These are phyloP conservation scores for Cardamine chenopodiifolia DNA, from an alignment of 345 rosid genomes.

Conservation along the genomic window DNA sequence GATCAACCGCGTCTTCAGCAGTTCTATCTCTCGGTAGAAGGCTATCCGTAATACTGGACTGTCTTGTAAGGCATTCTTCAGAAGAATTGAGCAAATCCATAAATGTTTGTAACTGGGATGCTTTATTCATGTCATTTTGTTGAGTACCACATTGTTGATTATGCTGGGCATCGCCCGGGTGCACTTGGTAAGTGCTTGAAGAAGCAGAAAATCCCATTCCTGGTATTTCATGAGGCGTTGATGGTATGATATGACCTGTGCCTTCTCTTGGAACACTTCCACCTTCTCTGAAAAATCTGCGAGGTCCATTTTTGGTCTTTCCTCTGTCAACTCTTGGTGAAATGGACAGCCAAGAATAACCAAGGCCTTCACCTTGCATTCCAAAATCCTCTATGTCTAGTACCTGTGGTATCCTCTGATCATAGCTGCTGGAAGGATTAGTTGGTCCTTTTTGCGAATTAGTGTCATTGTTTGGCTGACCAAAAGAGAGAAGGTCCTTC, in stretches of 20 bases:
- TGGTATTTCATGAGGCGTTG: slow-evolving; percentile 37
- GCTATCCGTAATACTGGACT: slow-evolving; percentile 35
- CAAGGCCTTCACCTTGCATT: slow-evolving; percentile 49
- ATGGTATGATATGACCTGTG: slow-evolving; percentile 32
- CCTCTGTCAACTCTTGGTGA: slow-evolving; percentile 43
- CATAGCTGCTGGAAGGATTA: slow-evolving; percentile 42
- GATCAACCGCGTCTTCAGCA: slow-evolving; percentile 41
- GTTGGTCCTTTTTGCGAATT: slow-evolving; percentile 32
- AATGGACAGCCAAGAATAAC: slow-evolving; percentile 51
- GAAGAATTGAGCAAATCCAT: slow-evolving; percentile 37
- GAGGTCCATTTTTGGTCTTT: slow-evolving; percentile 38
- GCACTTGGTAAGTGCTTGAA: slow-evolving; percentile 36
- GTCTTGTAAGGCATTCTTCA: slow-evolving; percentile 39
- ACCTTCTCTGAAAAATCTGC: slow-evolving; percentile 36
- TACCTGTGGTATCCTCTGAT: slow-evolving; percentile 34
- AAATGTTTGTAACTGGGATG: slow-evolving; percentile 36
- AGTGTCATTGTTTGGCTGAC: slow-evolving; percentile 41
- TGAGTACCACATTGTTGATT: slow-evolving; percentile 39
- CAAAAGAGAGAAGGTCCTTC: slow-evolving; percentile 43
- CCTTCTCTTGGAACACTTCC: slow-evolving; percentile 28
- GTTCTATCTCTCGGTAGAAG: slow-evolving; percentile 40
- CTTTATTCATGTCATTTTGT: slow-evolving; percentile 41
- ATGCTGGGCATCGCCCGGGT: slow-evolving; percentile 38
- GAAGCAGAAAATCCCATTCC: slow-evolving; percentile 17
- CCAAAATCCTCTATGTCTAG: slow-evolving; percentile 48